Evolutionary conservation across 2,329 filamentous ascomycete genomes (phyloP).

Genomic region (Xylaria polymorpha): DNA sequence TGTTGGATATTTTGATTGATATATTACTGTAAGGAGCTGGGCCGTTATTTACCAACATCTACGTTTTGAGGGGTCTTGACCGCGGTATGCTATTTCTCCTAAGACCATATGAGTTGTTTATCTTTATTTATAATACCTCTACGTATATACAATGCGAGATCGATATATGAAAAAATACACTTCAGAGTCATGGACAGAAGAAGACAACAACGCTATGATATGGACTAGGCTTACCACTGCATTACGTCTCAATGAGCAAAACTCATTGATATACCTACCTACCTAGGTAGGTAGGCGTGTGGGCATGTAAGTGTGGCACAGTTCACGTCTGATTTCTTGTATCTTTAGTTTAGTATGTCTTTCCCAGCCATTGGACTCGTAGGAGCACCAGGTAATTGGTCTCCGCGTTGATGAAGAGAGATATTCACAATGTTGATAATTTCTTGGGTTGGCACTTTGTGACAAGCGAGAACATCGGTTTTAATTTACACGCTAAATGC

Average conservation of each 20-base stretch:
- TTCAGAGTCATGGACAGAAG: neutral
- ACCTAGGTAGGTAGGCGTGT: neutral
- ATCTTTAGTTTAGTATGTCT: neutral
- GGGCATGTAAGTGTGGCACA: neutral
- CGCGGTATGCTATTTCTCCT: neutral
- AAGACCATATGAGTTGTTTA: neutral
- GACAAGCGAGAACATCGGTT: neutral
- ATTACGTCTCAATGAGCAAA: neutral
- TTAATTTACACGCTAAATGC: conserved; percentile 1
- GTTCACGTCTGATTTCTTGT: neutral
- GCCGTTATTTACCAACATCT: neutral
- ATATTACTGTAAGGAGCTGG: neutral
- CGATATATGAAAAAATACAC: neutral
- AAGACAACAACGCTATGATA: neutral
- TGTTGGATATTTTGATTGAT: neutral
- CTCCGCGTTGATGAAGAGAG: neutral
- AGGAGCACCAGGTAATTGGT: neutral
- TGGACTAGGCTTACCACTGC: neutral
- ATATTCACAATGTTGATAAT: neutral
- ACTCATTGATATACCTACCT: neutral
- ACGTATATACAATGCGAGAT: neutral
- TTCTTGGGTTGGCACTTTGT: neutral
- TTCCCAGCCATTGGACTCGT: neutral
- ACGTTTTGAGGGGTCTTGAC: neutral
- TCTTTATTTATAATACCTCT: neutral